These are phyloP conservation scores for Candida schatavii DNA, from an alignment of 805 yeast genomes.

Conservation along the genomic window DNA sequence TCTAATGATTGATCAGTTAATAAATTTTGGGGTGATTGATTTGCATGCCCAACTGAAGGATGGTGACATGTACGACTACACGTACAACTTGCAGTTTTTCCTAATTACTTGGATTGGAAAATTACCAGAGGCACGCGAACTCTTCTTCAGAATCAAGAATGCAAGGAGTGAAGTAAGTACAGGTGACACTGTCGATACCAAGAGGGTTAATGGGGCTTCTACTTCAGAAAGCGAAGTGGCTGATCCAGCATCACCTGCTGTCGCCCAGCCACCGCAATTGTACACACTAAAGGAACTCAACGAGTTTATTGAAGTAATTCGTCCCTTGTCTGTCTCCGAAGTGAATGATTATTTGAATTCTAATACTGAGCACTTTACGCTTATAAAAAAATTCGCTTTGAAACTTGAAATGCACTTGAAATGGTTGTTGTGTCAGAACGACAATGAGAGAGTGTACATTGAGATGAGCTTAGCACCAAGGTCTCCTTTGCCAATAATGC, in stretches of 20 bases:
- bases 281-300: conserved; percentile 8
- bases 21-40: conserved; percentile 42
- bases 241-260: not conserved
- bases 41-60: conserved; percentile 27
- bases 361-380: conserved; percentile 11
- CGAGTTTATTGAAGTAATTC: conserved; percentile 12
- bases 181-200: conserved; percentile 5
- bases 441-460: conserved; percentile 1
- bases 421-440: conserved; percentile 1
- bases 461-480: not conserved
- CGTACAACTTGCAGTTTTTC: conserved; percentile 57
- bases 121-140: conserved; percentile 58
- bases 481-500: conserved; percentile 8
- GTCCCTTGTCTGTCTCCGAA: conserved; percentile 12
- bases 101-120: conserved; percentile 64
- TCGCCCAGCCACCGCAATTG: not conserved
- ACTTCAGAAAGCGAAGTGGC: not conserved
- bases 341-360: conserved; percentile 17
- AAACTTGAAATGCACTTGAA: conserved; percentile 15
- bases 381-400: conserved; percentile 13
- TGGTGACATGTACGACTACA: conserved; percentile 44
- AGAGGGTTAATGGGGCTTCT: conserved; percentile 2
- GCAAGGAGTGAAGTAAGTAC: conserved; percentile 7
- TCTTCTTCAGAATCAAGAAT: conserved; percentile 43
- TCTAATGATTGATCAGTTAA: conserved; percentile 56